Conservation (phyloP, 2,329 filamentous ascomycete genomes). For the Colletotrichum simmondsii region DNA sequence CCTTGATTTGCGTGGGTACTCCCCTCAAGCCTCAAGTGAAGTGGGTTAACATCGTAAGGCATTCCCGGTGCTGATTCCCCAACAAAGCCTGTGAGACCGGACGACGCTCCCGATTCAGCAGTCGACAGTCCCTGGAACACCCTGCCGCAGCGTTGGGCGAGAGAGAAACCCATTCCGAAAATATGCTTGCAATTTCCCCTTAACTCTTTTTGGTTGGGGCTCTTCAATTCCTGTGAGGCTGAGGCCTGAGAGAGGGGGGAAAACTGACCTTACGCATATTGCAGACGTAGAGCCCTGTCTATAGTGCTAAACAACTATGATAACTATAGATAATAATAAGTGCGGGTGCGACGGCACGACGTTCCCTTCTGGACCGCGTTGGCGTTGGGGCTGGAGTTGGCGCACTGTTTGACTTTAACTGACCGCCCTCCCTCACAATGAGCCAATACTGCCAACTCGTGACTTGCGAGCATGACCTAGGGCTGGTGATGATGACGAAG, state of each 20-base stretch:
- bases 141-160: background rate
- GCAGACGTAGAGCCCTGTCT: background rate
- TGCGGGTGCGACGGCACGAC: background rate
- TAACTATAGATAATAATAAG: background rate
- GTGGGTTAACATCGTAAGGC: background rate
- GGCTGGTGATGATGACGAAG: background rate
- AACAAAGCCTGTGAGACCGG: background rate
- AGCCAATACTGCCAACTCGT: background rate
- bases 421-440: background rate
- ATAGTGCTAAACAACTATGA: background rate
- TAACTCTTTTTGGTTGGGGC: background rate
- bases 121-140: background rate
- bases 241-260: no score
- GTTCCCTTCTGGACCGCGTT: background rate
- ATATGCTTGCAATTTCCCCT: constrained; percentile 12
- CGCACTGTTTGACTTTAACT: background rate
- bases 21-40: background rate
- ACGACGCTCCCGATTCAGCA: background rate
- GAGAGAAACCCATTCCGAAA: background rate
- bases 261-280: background rate
- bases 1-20: background rate
- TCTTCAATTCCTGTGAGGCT: background rate
- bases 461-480: background rate
- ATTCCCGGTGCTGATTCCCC: background rate
- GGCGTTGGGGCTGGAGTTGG: background rate